phyloP scores from a whole-genome alignment of 2,329 filamentous ascomycete species.

The Sporothrix pseudoabietina region DNA sequence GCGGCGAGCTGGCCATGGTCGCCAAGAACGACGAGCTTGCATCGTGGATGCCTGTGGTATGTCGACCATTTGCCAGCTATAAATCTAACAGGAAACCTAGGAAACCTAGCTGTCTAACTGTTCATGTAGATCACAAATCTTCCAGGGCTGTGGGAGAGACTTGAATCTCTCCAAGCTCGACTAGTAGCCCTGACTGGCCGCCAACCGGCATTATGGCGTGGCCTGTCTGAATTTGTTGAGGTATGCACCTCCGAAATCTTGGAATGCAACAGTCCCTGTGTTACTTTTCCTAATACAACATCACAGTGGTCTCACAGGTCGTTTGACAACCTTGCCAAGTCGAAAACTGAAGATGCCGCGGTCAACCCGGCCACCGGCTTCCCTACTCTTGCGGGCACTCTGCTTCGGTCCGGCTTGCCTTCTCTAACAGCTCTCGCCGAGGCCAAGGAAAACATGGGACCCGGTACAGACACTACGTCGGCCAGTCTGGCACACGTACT shows the following conservation, averaged over 20 bases:
- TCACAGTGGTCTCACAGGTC: constrained; percentile 17
- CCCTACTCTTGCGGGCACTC: constrained; percentile 15
- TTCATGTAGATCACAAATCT: constrained; percentile 20
- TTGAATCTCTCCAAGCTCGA: not conserved
- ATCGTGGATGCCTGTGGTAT: constrained; percentile 30
- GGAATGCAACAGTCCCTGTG: too few species aligned
- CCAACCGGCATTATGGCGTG: not conserved
- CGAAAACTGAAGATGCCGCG: not conserved
- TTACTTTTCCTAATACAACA: not conserved
- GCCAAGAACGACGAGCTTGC: constrained; percentile 29
- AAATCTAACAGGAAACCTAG: too few species aligned
- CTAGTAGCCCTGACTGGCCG: not conserved
- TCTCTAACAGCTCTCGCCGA: constrained; percentile 26
- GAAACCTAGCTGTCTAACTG: not conserved
- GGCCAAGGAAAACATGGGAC: constrained; percentile 32
- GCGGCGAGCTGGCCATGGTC: constrained; percentile 25
- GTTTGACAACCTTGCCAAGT: not conserved
- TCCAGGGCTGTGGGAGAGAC: not conserved
- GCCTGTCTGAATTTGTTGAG: not conserved
- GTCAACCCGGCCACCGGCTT: not conserved
- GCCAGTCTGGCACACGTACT: constrained; percentile 30
- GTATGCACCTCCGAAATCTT: not conserved
- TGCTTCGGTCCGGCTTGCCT: constrained; percentile 25
- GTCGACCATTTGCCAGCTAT: not conserved
- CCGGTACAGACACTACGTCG: constrained; percentile 31